Conservation (phyloP, 768 basidiomycete genomes). For the Serendipita vermifera region DNA sequence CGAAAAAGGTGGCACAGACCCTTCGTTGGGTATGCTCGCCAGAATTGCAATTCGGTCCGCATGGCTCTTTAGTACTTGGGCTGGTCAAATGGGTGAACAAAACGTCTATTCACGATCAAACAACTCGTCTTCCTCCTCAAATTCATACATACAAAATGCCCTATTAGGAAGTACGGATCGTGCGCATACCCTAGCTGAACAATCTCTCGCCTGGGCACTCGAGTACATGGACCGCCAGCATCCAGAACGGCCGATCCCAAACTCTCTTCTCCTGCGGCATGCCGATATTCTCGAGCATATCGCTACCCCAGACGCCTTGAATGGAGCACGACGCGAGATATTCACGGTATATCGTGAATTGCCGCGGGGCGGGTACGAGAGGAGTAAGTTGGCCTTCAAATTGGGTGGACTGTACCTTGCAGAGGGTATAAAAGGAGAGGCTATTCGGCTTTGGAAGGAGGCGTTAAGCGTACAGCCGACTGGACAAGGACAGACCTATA, state of each 20-base stretch:
- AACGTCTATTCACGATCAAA: background rate
- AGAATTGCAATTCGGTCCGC: conserved; percentile 2
- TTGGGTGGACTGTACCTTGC: background rate
- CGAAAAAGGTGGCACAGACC: conserved; percentile 1
- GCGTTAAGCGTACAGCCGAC: background rate
- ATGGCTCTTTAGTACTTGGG: background rate
- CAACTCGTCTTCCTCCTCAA: background rate
- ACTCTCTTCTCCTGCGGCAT: background rate
- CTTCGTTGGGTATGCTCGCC: background rate
- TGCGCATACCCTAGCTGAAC: background rate
- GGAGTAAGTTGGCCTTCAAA: background rate
- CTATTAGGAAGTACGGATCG: background rate
- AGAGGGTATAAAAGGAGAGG: background rate
- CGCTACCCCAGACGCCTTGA: background rate
- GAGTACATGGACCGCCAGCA: background rate
- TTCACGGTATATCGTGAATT: background rate
- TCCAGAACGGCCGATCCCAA: background rate
- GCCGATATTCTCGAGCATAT: background rate
- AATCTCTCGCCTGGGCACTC: background rate
- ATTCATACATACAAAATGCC: background rate
- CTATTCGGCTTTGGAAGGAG: background rate
- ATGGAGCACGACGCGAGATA: background rate
- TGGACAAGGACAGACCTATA: background rate
- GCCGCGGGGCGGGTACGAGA: background rate
- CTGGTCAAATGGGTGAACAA: too few relatives aligned